Conservation (phyloP, 1,284 basidiomycete species). For the Ustilago tritici region DNA sequence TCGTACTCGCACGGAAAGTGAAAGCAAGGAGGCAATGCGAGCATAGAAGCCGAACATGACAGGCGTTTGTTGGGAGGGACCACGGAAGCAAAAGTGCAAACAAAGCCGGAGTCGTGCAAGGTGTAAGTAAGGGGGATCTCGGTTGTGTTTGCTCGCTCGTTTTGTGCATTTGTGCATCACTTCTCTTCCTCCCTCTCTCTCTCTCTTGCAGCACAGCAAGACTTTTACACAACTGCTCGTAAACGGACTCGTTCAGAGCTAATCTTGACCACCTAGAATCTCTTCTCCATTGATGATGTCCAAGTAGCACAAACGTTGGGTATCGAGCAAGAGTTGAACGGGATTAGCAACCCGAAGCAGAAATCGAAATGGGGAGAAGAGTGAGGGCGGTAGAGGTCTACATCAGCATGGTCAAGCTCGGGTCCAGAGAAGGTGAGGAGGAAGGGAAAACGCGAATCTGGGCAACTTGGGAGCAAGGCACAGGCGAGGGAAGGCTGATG, state of each 20-base stretch:
- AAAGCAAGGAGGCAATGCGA: not conserved
- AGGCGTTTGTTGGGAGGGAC: slow-evolving; percentile 21
- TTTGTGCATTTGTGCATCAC: not conserved
- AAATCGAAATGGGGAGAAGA: not conserved
- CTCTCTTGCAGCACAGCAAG: not conserved
- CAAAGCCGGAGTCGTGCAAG: slow-evolving; percentile 3
- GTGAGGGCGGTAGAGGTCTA: not conserved
- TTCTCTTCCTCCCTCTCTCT: too few relatives aligned
- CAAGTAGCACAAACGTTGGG: not conserved
- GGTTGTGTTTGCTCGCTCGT: slow-evolving; percentile 43
- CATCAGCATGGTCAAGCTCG: slow-evolving; percentile 3
- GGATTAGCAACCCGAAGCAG: not conserved
- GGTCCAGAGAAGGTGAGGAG: not conserved
- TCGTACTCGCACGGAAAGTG: slow-evolving; percentile 16
- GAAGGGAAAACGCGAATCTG: not conserved
- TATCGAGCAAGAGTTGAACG: not conserved
- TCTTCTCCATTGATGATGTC: not conserved
- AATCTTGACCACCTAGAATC: not conserved
- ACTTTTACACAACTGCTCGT: not conserved
- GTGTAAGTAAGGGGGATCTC: slow-evolving; percentile 19
- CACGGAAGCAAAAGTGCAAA: slow-evolving; percentile 5
- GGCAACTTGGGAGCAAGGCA: not conserved
- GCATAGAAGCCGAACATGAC: not conserved
- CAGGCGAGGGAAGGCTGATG: not conserved
- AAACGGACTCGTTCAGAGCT: not conserved